Conservation (phyloP, 371 early-diverging fungal species). For the Amoeboaphelidium occidentale region DNA sequence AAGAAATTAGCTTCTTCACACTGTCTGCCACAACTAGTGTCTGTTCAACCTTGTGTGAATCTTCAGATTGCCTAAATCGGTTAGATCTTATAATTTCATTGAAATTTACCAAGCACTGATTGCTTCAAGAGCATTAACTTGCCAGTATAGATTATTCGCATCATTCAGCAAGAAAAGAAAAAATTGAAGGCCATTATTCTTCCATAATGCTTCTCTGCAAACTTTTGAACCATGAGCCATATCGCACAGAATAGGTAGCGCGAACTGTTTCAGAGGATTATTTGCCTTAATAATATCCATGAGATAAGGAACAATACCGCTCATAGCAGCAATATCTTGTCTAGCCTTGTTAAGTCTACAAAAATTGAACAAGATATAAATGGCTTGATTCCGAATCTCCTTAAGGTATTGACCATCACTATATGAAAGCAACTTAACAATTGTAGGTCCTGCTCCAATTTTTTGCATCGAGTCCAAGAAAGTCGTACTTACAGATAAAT, state of each 20-base stretch:
- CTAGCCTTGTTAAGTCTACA: constrained; percentile 25
- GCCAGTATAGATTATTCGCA: constrained; percentile 17
- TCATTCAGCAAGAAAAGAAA: constrained; percentile 25
- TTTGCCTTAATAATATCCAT: constrained; percentile 17
- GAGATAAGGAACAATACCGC: constrained; percentile 25
- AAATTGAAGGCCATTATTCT: constrained; percentile 15
- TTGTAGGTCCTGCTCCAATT: constrained; percentile 16
- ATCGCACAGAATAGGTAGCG: constrained; percentile 29
- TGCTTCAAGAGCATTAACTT: constrained; percentile 27
- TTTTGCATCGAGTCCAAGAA: constrained; percentile 20
- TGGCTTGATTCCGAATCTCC: constrained; percentile 26
- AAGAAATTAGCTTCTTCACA: no score
- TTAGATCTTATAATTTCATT: background rate
- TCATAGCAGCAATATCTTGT: constrained; percentile 22
- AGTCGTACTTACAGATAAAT: constrained; percentile 25
- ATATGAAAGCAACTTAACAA: constrained; percentile 16
- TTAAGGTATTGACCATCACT: constrained; percentile 10
- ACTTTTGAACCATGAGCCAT: constrained; percentile 22
- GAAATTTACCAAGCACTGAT: constrained; percentile 26
- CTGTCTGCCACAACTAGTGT: no score
- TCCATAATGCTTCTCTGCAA: constrained; percentile 20
- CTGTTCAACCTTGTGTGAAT: background rate
- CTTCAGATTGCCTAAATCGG: background rate
- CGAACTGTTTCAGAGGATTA: constrained; percentile 25
- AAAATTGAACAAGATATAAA: constrained; percentile 29